Base-by-base conservation (phyloP, 768 basidiomycete species). In the Hydnum rufescens region DNA sequence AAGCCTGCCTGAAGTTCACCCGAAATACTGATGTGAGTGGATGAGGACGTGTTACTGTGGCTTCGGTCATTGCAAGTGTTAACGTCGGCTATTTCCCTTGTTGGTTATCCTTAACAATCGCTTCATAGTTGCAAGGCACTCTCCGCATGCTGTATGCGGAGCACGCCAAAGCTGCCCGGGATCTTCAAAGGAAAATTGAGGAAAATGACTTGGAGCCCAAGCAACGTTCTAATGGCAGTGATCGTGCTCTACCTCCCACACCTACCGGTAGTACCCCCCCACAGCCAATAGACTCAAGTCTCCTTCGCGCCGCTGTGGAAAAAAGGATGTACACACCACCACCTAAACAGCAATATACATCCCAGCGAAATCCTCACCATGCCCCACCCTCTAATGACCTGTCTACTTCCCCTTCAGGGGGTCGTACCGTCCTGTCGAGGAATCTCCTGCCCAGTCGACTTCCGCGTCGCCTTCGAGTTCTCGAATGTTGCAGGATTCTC, bases 401-500 rank as follows among this genome's bases (percentile, higher is more conserved):
- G 8, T 39, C 19, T 19, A 8, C 8, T 19, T 39, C 34, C 19
- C 34, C 34, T 39, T 8, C 34, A 39, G 34, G 8, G 19, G 19
- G 8, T 39, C 34, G 34, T 8, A 8, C 34, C 8, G 8, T 19
- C 44, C 8, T 25, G 25, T 8, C 8, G 44, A 47, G 8, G 8
- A 13, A 13, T 26, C 8, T 25, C 44, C 13, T 25, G 26, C 8
- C 13, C 44, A 47, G 26, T 47, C 44, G 8, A 16, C 44, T 16
- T 13, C 16, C 26, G 13, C 26, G 26, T 47, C 44, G 8, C 44
- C 1, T 16, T 47, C 8, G 8, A 47, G 8, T 8, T 47, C 49
- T 16, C 23, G 25, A 29, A 8, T 19, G 25, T 34, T 59, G 29
- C 55, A 58, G 34, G 58, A 54, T 32, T 57, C 55, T 1, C 49